Conservation (phyloP, 106 monocot species). For the Dendrobium huoshanense region DNA sequence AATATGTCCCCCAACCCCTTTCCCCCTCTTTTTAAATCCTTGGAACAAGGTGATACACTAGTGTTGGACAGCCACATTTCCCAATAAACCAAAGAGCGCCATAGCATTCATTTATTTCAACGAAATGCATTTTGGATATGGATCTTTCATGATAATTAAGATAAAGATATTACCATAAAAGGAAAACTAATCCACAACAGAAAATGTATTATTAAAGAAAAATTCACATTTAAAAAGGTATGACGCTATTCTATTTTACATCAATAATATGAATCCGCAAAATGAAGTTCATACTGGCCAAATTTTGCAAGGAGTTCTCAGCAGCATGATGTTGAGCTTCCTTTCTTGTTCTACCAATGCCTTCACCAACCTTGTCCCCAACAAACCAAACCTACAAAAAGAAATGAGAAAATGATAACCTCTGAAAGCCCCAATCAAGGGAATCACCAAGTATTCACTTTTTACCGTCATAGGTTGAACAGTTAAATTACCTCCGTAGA, state of each 20-base stretch:
- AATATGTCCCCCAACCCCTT: neutral
- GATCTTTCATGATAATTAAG: neutral
- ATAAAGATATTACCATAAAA: neutral
- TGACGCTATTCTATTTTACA: neutral
- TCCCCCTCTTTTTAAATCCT: neutral
- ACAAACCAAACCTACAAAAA: slow-evolving; percentile 74
- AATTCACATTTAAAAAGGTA: neutral
- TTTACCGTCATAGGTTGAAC: neutral
- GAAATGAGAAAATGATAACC: neutral
- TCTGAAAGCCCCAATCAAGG: neutral
- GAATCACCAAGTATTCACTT: neutral
- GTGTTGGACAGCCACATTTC: neutral
- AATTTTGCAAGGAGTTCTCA: slow-evolving; percentile 48
- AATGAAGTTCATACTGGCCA: slow-evolving; percentile 56
- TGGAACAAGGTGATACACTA: neutral
- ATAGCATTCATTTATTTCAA: neutral
- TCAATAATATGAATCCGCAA: neutral
- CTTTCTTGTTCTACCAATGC: slow-evolving; percentile 80
- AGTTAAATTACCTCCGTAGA: slow-evolving; percentile 47
- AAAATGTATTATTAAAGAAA: neutral
- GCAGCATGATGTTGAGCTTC: slow-evolving; percentile 74
- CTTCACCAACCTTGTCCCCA: slow-evolving; percentile 92
- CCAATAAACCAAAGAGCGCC: neutral
- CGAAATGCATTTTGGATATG: neutral
- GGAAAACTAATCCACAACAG: neutral